A percentile compares a stretch with the other conserved stretches of the same genome.
Evolutionary conservation across 306 rosid genomes (phyloP).

Genomic region (Trichosanthes cucumerina): DNA sequence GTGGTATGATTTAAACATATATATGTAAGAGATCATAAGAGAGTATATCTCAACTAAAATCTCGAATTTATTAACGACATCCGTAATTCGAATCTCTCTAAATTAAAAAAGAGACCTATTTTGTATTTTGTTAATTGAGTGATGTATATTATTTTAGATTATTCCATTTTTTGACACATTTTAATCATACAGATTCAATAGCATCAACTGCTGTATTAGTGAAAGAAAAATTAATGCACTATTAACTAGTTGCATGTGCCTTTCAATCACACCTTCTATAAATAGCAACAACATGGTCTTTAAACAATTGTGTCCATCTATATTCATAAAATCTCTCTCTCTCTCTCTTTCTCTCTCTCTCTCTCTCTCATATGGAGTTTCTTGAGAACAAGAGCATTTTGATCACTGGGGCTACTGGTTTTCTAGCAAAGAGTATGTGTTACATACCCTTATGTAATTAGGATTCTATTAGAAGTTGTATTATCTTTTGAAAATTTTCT

Average conservation of each 20-base stretch:
- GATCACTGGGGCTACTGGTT: conserved; percentile 8
- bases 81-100: too few relatives aligned
- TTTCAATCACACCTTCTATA: background rate
- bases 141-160: too few relatives aligned
- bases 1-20: too few relatives aligned
- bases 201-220: too few relatives aligned
- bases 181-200: too few relatives aligned
- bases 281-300: background rate
- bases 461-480: too few relatives aligned
- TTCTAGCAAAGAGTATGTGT: conserved; percentile 4
- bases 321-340: background rate
- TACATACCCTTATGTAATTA: background rate
- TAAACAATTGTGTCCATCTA: background rate
- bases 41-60: too few relatives aligned
- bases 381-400: conserved; percentile 2
- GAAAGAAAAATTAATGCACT: background rate
- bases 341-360: background rate
- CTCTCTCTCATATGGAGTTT: background rate
- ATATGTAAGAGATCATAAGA: too few relatives aligned
- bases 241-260: background rate
- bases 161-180: background rate
- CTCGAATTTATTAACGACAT: too few relatives aligned
- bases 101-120: too few relatives aligned
- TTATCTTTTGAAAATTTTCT: too few relatives aligned
- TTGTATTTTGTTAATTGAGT: too few relatives aligned